Evolutionary conservation across 495 filamentous ascomycete genomes (phyloP).

Genomic region (Tuber aestivum): DNA sequence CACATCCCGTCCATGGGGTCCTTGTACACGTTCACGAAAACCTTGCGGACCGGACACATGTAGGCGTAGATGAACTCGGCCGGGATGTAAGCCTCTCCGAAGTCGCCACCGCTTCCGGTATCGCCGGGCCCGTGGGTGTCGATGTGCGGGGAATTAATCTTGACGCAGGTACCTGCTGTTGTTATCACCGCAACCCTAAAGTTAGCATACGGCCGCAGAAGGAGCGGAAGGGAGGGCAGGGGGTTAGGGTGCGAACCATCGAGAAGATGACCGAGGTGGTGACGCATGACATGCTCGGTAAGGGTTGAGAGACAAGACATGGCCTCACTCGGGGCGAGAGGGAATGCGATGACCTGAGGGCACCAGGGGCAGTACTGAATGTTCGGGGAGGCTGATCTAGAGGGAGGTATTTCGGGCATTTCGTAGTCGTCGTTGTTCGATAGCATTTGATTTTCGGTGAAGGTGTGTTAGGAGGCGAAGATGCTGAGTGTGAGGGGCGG

Average conservation of each 20-base stretch:
- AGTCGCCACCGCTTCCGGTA: neutral
- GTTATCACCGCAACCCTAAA: neutral
- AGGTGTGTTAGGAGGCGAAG: neutral
- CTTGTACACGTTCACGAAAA: neutral
- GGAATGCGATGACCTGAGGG: neutral
- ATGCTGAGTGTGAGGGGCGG: neutral
- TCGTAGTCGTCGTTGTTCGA: neutral
- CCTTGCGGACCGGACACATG: constrained; percentile 1
- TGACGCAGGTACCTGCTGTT: neutral
- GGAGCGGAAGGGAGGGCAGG: neutral
- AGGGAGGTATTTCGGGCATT: neutral
- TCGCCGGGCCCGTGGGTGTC: neutral
- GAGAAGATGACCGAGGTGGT: neutral
- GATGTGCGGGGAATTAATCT: neutral
- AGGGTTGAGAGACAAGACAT: neutral
- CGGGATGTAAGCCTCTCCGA: neutral
- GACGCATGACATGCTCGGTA: constrained; percentile 2
- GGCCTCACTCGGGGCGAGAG: neutral
- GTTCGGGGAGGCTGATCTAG: neutral
- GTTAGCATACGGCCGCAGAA: neutral
- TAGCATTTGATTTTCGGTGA: neutral
- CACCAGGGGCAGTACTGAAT: constrained; percentile 3
- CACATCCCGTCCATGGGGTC: neutral
- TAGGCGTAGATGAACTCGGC: neutral
- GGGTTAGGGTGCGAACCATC: neutral